phyloP scores from a whole-genome alignment of 2,329 filamentous ascomycete species.

The Venturia effusa region DNA sequence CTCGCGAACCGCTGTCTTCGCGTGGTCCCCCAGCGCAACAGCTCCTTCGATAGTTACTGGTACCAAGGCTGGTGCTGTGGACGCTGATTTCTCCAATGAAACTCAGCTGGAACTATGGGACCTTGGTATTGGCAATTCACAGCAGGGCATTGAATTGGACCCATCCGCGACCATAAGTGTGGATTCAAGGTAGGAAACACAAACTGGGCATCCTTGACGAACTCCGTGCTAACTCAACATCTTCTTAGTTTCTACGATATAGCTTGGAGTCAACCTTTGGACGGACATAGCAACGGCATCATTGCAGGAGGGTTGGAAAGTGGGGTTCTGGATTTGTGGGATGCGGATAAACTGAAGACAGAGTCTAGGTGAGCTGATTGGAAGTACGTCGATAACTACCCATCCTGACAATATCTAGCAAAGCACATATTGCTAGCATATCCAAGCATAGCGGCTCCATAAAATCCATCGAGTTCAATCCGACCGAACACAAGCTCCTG shows the following conservation, averaged over 20 bases:
- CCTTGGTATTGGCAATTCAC: conserved; percentile 65
- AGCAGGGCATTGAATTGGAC: conserved; percentile 62
- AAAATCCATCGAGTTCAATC: conserved; percentile 95
- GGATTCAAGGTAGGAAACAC: conserved; percentile 64
- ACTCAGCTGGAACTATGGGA: conserved; percentile 97
- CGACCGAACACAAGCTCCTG: conserved; percentile 77
- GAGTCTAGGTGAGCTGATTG: conserved; percentile 37
- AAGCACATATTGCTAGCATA: conserved; percentile 76
- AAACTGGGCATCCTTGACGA: not conserved
- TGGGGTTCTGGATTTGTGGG: conserved; percentile 87
- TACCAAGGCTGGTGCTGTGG: conserved; percentile 87
- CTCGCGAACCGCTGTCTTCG: conserved; percentile 90
- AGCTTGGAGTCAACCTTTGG: conserved; percentile 78
- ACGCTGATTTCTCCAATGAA: conserved; percentile 95
- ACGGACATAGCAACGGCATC: conserved; percentile 70
- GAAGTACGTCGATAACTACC: not conserved
- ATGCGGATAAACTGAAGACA: conserved; percentile 58
- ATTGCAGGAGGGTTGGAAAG: conserved; percentile 94
- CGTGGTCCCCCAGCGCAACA: conserved; percentile 77
- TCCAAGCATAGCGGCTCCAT: conserved; percentile 86
- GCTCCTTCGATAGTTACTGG: conserved; percentile 83
- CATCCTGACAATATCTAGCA: conserved; percentile 29
- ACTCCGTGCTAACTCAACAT: conserved; percentile 11
- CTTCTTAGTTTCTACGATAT: conserved; percentile 87
- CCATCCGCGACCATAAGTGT: conserved; percentile 74